Evolutionary conservation across 2,329 filamentous ascomycete genomes (phyloP).

Genomic region (Pseudogymnoascus sp.): DNA sequence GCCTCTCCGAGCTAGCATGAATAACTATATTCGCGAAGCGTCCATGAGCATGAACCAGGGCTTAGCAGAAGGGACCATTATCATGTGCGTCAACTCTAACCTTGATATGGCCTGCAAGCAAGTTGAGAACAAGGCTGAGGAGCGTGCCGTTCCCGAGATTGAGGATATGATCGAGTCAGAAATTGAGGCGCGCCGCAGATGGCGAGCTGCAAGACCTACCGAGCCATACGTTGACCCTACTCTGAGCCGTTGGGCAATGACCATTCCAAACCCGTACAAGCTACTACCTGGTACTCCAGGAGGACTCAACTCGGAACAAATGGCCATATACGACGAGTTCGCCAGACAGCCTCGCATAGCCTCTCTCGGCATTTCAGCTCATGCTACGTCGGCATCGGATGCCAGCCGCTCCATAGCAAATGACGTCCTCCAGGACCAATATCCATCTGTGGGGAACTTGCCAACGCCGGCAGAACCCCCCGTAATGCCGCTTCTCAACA

Average conservation of each 20-base stretch:
- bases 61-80: slow-evolving; percentile 85
- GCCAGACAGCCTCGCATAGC: slow-evolving; percentile 69
- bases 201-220: slow-evolving; percentile 65
- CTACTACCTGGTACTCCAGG: slow-evolving; percentile 57
- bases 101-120: slow-evolving; percentile 87
- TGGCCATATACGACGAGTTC: slow-evolving; percentile 96
- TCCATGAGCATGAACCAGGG: slow-evolving; percentile 61
- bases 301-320: slow-evolving; percentile 82
- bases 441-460: slow-evolving; percentile 46
- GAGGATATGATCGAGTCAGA: slow-evolving; percentile 85
- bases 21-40: slow-evolving; percentile 82
- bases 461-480: slow-evolving; percentile 54
- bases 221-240: slow-evolving; percentile 77
- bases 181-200: slow-evolving; percentile 67
- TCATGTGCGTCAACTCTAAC: slow-evolving; percentile 99
- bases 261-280: slow-evolving; percentile 89
- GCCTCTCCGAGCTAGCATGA: slow-evolving; percentile 90
- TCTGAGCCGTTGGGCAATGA: slow-evolving; percentile 84
- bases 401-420: slow-evolving; percentile 54
- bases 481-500: slow-evolving; percentile 40
- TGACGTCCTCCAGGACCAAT: slow-evolving; percentile 56
- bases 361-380: slow-evolving; percentile 46
- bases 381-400: slow-evolving; percentile 52
- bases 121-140: slow-evolving; percentile 92
- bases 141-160: slow-evolving; percentile 87